Percentiles rank a stretch among this genome's conserved stretches.
These are phyloP conservation scores for Neurospora discreta DNA, from an alignment of 495 filamentous ascomycete genomes.

Conservation along the genomic window DNA sequence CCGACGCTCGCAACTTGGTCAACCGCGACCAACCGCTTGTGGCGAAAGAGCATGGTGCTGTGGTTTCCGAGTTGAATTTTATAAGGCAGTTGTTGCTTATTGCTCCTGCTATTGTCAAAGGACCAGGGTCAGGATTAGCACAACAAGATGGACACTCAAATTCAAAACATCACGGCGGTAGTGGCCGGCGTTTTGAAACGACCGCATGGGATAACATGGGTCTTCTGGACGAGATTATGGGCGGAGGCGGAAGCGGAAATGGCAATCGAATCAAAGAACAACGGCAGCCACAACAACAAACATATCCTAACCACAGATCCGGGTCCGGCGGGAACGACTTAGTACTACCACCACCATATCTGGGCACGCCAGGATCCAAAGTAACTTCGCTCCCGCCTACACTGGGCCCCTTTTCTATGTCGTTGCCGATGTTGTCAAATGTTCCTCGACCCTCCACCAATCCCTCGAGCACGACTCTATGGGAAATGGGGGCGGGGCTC, in stretches of 20 bases:
- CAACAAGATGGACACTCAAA: background rate
- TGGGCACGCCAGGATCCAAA: background rate
- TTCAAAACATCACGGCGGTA: conserved; percentile 30
- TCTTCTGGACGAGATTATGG: conserved; percentile 39
- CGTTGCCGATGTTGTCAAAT: background rate
- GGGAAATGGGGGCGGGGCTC: background rate
- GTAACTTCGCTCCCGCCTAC: background rate
- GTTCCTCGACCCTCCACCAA: background rate
- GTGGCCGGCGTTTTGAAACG: conserved; percentile 43
- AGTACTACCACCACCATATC: background rate
- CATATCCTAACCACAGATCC: background rate
- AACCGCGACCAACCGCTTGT: conserved; percentile 5
- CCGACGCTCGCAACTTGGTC: background rate
- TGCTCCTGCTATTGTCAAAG: conserved; percentile 34
- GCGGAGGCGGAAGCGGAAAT: background rate
- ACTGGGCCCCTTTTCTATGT: background rate
- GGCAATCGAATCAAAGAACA: background rate
- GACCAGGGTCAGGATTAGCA: background rate
- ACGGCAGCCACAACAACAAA: background rate
- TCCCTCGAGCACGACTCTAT: background rate
- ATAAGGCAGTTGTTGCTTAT: conserved; percentile 43
- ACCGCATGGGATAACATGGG: conserved; percentile 43
- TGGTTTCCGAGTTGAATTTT: conserved; percentile 36
- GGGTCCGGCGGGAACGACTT: background rate
- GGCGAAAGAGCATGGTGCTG: conserved; percentile 4